These are phyloP conservation scores for Spiromastix sp. DNA, from an alignment of 2,329 filamentous ascomycete species.

Conservation along the genomic window DNA sequence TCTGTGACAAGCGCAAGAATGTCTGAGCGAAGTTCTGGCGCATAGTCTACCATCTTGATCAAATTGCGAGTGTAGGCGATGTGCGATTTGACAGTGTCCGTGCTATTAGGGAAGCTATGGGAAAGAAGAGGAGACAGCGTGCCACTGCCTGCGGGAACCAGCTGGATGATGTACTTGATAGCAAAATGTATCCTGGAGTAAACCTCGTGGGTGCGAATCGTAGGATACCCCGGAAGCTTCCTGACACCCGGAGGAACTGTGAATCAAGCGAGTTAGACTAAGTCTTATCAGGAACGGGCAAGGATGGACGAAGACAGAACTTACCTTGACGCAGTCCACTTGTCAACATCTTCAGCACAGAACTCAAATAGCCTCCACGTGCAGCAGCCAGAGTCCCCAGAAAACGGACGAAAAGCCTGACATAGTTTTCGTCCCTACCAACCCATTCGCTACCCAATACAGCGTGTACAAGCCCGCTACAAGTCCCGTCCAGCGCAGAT, in stretches of 20 bases:
- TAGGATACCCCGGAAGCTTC: conserved; percentile 43
- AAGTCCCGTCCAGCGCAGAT: conserved; percentile 44
- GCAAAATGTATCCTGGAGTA: conserved; percentile 65
- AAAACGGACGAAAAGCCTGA: conserved; percentile 46
- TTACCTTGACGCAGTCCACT: conserved; percentile 57
- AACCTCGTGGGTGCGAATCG: conserved; percentile 54
- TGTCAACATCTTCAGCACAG: conserved; percentile 70
- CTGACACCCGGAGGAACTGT: conserved; percentile 44
- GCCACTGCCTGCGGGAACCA: conserved; percentile 69
- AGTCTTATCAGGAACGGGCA: not conserved
- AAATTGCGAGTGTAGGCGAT: conserved; percentile 83
- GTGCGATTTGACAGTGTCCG: conserved; percentile 67
- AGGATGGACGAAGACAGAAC: conserved; percentile 26
- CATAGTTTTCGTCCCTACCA: conserved; percentile 49
- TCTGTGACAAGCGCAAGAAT: conserved; percentile 76
- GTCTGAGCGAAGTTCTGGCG: conserved; percentile 65
- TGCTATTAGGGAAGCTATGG: conserved; percentile 63
- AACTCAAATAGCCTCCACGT: conserved; percentile 65
- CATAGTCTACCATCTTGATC: conserved; percentile 64
- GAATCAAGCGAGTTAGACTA: not conserved
- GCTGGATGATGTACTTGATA: conserved; percentile 63
- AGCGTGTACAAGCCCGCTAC: conserved; percentile 47
- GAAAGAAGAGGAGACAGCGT: conserved; percentile 58
- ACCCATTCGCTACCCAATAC: conserved; percentile 52
- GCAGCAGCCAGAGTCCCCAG: conserved; percentile 62